phyloP scores from a whole-genome alignment of 2,329 filamentous ascomycete species.

The Arthrobotrys musiformis region DNA sequence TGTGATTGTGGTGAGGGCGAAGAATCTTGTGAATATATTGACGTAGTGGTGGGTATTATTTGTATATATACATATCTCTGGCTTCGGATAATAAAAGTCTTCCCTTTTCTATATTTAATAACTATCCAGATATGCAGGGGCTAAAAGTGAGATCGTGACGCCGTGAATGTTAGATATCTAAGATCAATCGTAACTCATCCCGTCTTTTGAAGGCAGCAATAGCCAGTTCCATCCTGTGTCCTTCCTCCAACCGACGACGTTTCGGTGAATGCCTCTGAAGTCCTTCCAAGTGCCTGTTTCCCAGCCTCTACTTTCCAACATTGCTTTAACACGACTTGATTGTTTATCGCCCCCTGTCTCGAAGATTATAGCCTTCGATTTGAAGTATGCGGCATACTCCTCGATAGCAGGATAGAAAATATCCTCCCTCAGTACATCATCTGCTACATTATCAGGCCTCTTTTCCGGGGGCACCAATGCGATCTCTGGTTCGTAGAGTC shows the following conservation, averaged over 20 bases:
- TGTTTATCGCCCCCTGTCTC: conserved; percentile 59
- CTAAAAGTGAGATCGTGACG: background rate
- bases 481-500: conserved; percentile 80
- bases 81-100: background rate
- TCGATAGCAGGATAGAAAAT: conserved; percentile 58
- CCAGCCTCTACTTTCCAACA: conserved; percentile 24
- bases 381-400: conserved; percentile 46
- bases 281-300: conserved; percentile 57
- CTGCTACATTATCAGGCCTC: background rate
- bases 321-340: conserved; percentile 53
- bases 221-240: conserved; percentile 52
- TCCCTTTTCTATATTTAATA: conserved; percentile 1
- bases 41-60: conserved; percentile 59
- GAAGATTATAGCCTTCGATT: conserved; percentile 53
- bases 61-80: conserved; percentile 40
- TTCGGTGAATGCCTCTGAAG: conserved; percentile 57
- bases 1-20: conserved; percentile 74
- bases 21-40: conserved; percentile 80
- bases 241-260: conserved; percentile 58
- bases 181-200: conserved; percentile 1
- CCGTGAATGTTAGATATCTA: background rate
- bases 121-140: background rate
- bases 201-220: background rate
- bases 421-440: conserved; percentile 48
- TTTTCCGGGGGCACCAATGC: conserved; percentile 75